These are phyloP conservation scores for Odonthalia washingtoniensis DNA, from an alignment of 31 red algal genomes.

Conservation along the genomic window DNA sequence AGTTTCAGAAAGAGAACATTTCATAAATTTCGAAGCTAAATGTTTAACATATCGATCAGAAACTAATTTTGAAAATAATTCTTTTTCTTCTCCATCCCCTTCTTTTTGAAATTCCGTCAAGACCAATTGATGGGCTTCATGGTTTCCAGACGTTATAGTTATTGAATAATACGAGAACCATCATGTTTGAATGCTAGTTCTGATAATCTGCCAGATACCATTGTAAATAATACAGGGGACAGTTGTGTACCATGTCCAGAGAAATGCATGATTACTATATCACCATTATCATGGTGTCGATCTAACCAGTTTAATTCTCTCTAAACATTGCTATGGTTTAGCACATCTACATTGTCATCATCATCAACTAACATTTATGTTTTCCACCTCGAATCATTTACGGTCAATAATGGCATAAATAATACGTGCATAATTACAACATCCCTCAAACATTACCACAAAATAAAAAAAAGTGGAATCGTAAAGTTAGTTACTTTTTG, in stretches of 20 bases:
- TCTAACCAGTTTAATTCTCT: slow-evolving; percentile 80
- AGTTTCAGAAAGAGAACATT: no score
- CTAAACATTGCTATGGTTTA: slow-evolving; percentile 80
- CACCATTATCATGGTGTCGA: slow-evolving; percentile 57
- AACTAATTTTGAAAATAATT: no score
- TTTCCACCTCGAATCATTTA: slow-evolving; percentile 81
- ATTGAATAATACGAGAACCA: no score
- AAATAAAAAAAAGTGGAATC: background rate
- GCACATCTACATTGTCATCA: slow-evolving; percentile 61
- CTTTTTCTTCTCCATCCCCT: no score
- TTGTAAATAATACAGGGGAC: no score
- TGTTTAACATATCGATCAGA: no score
- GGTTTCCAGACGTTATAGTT: no score
- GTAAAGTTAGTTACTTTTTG: background rate
- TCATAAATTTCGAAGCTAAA: no score
- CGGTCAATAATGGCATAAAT: slow-evolving; percentile 50
- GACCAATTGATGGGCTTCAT: no score
- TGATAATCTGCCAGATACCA: no score
- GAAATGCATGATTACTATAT: slow-evolving; percentile 85
- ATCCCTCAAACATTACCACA: slow-evolving; percentile 47
- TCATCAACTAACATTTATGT: slow-evolving; percentile 87
- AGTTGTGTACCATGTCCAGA: slow-evolving; percentile 89
- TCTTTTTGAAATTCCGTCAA: no score
- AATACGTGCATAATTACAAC: slow-evolving; percentile 74
- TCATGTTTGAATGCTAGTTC: no score